Conservation (phyloP, 2,329 filamentous ascomycete species). For the Paecilomyces formosus region DNA sequence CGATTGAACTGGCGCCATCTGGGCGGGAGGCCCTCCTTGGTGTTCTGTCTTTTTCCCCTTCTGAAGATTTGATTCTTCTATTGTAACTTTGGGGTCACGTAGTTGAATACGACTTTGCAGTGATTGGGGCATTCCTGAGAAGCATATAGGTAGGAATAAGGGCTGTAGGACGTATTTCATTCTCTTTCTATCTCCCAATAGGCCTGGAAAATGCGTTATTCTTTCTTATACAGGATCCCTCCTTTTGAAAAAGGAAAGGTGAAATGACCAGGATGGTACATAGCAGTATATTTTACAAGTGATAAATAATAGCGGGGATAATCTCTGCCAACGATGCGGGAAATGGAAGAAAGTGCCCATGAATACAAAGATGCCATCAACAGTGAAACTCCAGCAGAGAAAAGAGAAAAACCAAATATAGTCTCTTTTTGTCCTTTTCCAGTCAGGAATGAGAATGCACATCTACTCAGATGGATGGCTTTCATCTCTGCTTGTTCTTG, state of each 20-base stretch:
- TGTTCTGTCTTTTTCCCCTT: not conserved
- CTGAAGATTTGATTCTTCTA: not conserved
- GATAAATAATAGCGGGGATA: not conserved
- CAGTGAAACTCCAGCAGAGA: not conserved
- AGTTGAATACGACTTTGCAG: not conserved
- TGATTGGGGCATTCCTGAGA: not conserved
- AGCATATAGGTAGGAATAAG: not conserved
- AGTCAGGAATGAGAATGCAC: not conserved
- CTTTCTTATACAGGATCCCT: not conserved
- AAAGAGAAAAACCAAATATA: not conserved
- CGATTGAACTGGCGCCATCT: not conserved
- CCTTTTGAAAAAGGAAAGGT: constrained; percentile 1
- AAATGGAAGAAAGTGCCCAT: not conserved
- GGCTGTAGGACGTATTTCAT: not conserved
- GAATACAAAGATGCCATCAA: not conserved
- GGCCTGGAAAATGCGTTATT: not conserved
- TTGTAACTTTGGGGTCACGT: not conserved
- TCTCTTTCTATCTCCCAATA: not conserved
- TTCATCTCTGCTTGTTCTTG: constrained; percentile 6
- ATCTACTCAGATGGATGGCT: not conserved
- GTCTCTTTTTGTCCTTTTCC: not conserved
- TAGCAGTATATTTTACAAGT: not conserved
- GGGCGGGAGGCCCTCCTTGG: not conserved
- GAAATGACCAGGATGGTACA: not conserved
- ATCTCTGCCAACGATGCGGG: not conserved